Evolutionary conservation across 768 basidiomycete species (phyloP).

Genomic region (Kondoa subrosea): DNA sequence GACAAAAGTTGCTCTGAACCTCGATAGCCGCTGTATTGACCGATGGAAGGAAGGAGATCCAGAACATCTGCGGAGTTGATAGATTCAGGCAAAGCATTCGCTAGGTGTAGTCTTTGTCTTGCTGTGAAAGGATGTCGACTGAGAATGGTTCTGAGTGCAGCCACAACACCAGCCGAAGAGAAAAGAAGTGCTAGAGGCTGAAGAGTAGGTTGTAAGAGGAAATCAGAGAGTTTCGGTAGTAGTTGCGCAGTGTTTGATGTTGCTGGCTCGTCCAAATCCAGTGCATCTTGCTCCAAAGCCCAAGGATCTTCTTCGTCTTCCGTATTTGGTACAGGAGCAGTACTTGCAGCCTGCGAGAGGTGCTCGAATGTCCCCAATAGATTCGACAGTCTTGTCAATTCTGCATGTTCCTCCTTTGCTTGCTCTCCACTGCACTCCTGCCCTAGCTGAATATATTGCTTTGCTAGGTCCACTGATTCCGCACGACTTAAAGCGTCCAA

Average conservation of each 20-base stretch:
- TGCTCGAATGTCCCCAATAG: not conserved
- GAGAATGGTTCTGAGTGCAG: not conserved
- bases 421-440: not conserved
- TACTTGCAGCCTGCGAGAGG: conserved; percentile 5
- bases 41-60: conserved; percentile 46
- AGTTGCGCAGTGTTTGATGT: conserved; percentile 5
- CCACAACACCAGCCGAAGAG: not conserved
- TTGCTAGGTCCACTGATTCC: not conserved
- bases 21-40: conserved; percentile 32
- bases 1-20: conserved; percentile 19
- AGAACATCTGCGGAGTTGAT: conserved; percentile 40
- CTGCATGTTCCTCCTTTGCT: not conserved
- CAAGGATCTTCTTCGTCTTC: not conserved
- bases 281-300: not conserved
- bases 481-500: not conserved
- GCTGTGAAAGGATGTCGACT: not conserved
- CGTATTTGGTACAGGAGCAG: conserved; percentile 9
- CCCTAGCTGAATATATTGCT: not conserved
- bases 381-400: not conserved
- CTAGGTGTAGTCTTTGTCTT: not conserved
- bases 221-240: conserved; percentile 14
- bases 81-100: conserved; percentile 22
- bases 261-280: too few relatives aligned
- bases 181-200: conserved; percentile 2
- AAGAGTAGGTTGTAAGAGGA: not conserved